Evolutionary conservation across 83 land plant species (phyloP), one percentile per base, ranked within the genome.

Genomic region (Diphasiastrum complanatum): DNA sequence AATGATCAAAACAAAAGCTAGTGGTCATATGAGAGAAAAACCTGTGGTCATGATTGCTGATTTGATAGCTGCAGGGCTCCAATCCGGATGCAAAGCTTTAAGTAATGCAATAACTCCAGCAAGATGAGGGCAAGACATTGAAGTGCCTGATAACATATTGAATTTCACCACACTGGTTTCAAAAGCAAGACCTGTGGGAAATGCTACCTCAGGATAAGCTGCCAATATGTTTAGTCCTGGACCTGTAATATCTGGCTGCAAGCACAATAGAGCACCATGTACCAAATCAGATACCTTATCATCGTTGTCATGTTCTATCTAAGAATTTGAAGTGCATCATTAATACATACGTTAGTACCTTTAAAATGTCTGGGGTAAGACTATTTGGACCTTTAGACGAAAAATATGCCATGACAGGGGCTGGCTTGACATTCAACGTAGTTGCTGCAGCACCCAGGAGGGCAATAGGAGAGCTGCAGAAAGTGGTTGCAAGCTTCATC

Each of bases 31-130:
- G n/a, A n/a, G n/a, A n/a, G n/a, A n/a, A n/a, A n/a, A n/a, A 54
- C 58, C 58, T 54, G 58, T 54, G 11, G 58, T 54, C 58, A 54
- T 54, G 33, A 54, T 54, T 6, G 58, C 58, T 6, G 58, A 54
- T 28, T 54, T 54, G 6, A 54, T 54, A 14, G 58, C 58, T 3
- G 58, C 58, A 5, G 58, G 58, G n/a, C 58, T 54, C 58, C 58
- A 54, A 6, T 54, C 33, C 4, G 58, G 58, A 54, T 54, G 58
- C 11, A 54, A 30, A 28, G 52, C 52, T 28, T 30, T 54, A n/a
- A 54, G 33, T 25, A 54, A 33, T 3, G 58, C 58, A 23, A n/a
- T 14, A 28, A 54, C 29, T 6, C 58, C 58, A 4, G 58, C 58
- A 11, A 54, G 10, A 28, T 54, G 58, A 26, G 58, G 58, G 29